Base-by-base conservation (phyloP, 108 stramenopile species). In the Poteriospumella lacustris region DNA sequence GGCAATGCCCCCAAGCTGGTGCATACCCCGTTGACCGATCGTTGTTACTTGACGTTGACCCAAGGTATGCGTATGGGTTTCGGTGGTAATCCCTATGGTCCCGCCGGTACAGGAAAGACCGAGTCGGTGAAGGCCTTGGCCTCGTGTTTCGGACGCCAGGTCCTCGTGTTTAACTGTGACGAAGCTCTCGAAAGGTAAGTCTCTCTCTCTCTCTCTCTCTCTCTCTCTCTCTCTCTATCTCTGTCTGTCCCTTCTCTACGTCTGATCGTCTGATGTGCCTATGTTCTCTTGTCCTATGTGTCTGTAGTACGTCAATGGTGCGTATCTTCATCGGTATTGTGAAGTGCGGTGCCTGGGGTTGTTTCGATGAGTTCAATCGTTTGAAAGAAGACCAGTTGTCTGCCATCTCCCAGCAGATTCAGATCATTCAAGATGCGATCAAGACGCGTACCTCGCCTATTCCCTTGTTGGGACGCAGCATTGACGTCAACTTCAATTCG, bases 361-460 rank as follows among this genome's bases (percentile, higher is more conserved):
- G 89, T 69, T 90, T 90, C 64, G 89, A 90, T 44, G 89, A 90
- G 78, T 90, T 90, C 81, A 90, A 90, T 58, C 87, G 89, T 0
- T 81, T 90, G 26, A 89, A 89, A 68, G 86, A 88, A 44, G 89
- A 90, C 58, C 87, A 89, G 85, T 88, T 90, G 26, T 87, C 87
- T 19, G 89, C 88, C n/a, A 84, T 90, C 1, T 84, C 82, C 0
- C 87, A 88, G 78, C 89, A 90, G 68, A 89, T 90, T 52, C 88
- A 90, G 58, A 44, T 88, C 42, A 90, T 90, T 36, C 88, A 90
- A 69, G 86, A 88, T 43, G 86, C 88, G 0, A 87, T 90, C 59
- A 90, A 88, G 86, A 81, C 73, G 0, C 39, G 76, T n/a, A 15
- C 44, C 2, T 56, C 67, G 1, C 60, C 59, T 1, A 40, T 90